phyloP scores from a whole-genome alignment of 768 basidiomycete genomes.

The Russula griseocarnosa region DNA sequence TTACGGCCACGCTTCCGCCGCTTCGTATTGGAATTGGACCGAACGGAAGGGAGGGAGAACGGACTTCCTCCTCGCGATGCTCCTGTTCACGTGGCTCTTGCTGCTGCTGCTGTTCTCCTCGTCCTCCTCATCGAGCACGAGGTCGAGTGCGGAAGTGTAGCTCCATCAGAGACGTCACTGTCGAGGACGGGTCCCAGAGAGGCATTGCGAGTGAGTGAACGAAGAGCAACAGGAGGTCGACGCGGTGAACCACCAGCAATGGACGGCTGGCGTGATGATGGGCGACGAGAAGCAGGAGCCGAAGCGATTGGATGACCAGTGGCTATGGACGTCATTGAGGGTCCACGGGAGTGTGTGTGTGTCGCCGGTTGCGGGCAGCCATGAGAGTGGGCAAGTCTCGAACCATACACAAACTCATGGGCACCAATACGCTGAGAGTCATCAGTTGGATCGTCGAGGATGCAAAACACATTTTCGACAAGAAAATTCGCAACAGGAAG shows the following conservation, averaged over 20 bases:
- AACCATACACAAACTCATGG: conserved; percentile 75
- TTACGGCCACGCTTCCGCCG: conserved; percentile 84
- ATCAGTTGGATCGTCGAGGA: conserved; percentile 63
- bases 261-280: conserved; percentile 62
- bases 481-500: conserved; percentile 82
- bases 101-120: conserved; percentile 46
- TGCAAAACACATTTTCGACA: conserved; percentile 77
- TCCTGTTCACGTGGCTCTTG: neutral
- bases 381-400: conserved; percentile 75
- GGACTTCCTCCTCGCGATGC: neutral
- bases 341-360: conserved; percentile 49
- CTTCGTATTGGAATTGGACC: conserved; percentile 61
- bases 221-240: conserved; percentile 50
- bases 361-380: conserved; percentile 40
- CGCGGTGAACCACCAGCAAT: conserved; percentile 40
- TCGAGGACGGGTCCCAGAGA: conserved; percentile 43
- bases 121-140: conserved; percentile 33
- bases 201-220: conserved; percentile 58
- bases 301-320: conserved; percentile 59
- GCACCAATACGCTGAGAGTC: conserved; percentile 65
- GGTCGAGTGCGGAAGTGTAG: conserved; percentile 11
- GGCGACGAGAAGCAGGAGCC: conserved; percentile 65
- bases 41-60: conserved; percentile 18
- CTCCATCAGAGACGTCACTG: conserved; percentile 23
- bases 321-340: conserved; percentile 55